These are phyloP conservation scores for Agrocybe praecox DNA, from an alignment of 768 basidiomycete genomes.

Conservation along the genomic window DNA sequence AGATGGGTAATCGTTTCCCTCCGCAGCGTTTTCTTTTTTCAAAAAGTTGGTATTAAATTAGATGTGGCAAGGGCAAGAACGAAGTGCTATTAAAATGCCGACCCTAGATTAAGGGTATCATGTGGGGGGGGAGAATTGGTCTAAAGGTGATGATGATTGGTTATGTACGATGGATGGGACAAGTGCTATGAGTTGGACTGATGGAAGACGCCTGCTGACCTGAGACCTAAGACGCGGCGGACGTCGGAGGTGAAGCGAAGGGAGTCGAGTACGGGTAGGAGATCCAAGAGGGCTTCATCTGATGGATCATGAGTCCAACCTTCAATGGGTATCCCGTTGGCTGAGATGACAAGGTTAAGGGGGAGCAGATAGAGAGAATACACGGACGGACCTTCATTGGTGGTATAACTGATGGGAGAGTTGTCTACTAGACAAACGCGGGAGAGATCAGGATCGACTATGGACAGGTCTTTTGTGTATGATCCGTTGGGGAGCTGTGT, in stretches of 20 bases:
- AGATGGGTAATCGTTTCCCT: too few relatives aligned
- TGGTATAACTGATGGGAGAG: slow-evolving; percentile 88
- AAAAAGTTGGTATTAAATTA: too few relatives aligned
- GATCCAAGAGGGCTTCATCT: slow-evolving; percentile 95
- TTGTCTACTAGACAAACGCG: slow-evolving; percentile 96
- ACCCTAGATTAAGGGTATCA: too few relatives aligned
- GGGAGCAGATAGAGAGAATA: not conserved
- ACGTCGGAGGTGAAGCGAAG: slow-evolving; percentile 96
- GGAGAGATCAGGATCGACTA: slow-evolving; percentile 90
- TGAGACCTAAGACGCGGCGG: slow-evolving; percentile 81
- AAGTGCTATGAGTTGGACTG: not conserved
- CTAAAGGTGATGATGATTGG: too few relatives aligned
- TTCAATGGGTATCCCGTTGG: slow-evolving; percentile 98
- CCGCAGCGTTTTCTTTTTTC: too few relatives aligned
- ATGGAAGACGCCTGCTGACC: slow-evolving; percentile 41
- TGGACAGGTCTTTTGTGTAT: slow-evolving; percentile 90
- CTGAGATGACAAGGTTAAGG: slow-evolving; percentile 46
- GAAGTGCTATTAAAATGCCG: too few relatives aligned
- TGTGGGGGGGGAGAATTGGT: too few relatives aligned
- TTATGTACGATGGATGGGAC: too few relatives aligned
- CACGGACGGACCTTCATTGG: slow-evolving; percentile 79
- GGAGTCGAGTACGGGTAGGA: slow-evolving; percentile 94
- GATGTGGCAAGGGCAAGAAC: too few relatives aligned
- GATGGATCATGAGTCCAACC: slow-evolving; percentile 98
- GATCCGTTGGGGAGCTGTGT: slow-evolving; percentile 90